A percentile compares a stretch with the other conserved stretches of the same genome.
Conservation (phyloP, 805 yeast species). For the Teunomyces funiuensis region DNA sequence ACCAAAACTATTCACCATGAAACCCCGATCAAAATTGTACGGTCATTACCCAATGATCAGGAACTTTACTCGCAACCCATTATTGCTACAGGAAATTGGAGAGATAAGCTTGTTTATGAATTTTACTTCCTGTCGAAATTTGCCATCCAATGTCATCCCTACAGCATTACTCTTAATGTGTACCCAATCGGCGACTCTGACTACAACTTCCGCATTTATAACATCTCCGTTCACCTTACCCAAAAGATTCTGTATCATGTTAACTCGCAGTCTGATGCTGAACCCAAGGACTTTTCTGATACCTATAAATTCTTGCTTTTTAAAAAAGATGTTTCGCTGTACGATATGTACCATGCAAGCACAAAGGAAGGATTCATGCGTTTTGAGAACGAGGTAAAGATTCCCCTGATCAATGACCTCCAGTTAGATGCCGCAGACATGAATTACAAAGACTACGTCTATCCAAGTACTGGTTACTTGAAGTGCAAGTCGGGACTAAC, state of each 20-base stretch:
- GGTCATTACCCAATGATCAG: background rate
- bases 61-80: conserved; percentile 7
- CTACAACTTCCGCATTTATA: conserved; percentile 5
- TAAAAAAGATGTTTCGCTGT: background rate
- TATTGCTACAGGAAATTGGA: conserved; percentile 19
- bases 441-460: background rate
- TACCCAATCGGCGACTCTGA: conserved; percentile 9
- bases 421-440: background rate
- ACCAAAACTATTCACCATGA: conserved; percentile 1
- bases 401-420: conserved; percentile 2
- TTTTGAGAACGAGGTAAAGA: background rate
- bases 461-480: conserved; percentile 8
- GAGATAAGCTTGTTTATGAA: conserved; percentile 17
- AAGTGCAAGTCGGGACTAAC: conserved; percentile 9
- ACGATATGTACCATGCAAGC: background rate
- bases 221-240: conserved; percentile 10
- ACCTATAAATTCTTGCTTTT: conserved; percentile 1
- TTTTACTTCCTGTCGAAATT: conserved; percentile 15
- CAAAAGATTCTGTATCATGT: conserved; percentile 7
- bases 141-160: conserved; percentile 13
- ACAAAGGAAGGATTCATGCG: background rate
- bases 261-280: background rate
- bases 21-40: conserved; percentile 1
- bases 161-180: conserved; percentile 8
- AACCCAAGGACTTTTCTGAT: conserved; percentile 5